Base-by-base conservation (phyloP, 805 yeast species). In the Dipodascopsis uninucleata region DNA sequence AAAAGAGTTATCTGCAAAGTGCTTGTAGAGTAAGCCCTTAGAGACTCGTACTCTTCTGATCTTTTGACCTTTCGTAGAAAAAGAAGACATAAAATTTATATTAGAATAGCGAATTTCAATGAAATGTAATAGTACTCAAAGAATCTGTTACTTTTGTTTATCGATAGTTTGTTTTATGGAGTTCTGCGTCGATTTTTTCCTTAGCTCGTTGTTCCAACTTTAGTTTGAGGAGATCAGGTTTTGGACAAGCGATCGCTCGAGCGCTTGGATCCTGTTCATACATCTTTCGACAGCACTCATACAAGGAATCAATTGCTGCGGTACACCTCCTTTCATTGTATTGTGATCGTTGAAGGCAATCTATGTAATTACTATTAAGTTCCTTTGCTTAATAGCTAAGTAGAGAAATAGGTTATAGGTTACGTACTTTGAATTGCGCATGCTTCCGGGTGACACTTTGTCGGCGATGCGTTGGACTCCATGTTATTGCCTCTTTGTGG, bases 271-370 rank as follows among this genome's bases (percentile, higher is more conserved):
- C 90, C 20, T 78, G 69, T 4, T 71, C 70, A 62, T 88, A 88
- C 61, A 81, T 84, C 28, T 66, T 58, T 39, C 74, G 68, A 60
- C 97, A 88, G 62, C 97, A 88, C 8, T 69, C 72, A 64, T 88
- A 89, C 21, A 88, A 65, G 37, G 73, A 69, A 59, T 82, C 88
- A 26, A 89, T 86, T 8, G 74, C 65, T 46, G 71, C 70, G 6
- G 85, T 74, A 61, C 97, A 88, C 56, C 76, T 79, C 5, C 84
- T 62, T 60, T 89, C 96, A 61, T 85, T 73, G 65, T 79, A 88
- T 31, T 76, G 72, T 53, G 74, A 72, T 21, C 66, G 60, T 41
- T 75, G 74, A 7, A 88, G 66, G 59, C 97, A 88, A 55, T 81
- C 83, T 72, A 43, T 55, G 17, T 23, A 26, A 34, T 21, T 36